Base-by-base conservation (phyloP, 1,284 basidiomycete species). In the Ganoderma lingzhi region DNA sequence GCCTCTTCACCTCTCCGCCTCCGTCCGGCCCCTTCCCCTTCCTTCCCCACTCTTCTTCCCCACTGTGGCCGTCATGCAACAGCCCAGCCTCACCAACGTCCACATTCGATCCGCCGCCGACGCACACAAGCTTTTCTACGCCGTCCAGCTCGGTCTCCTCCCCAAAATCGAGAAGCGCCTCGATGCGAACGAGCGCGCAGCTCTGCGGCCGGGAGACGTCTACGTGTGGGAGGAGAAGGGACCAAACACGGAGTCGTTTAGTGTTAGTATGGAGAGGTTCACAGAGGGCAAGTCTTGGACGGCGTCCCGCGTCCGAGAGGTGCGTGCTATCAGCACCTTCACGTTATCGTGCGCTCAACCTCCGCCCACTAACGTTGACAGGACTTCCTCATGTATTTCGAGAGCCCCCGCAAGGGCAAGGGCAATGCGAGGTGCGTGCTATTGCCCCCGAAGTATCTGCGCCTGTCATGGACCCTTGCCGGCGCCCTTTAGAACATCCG, bases 201-300 rank as follows among this genome's bases (percentile, higher is more conserved):
- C 80, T 48, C 76, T 84, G 45, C 77, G 75, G 53, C 78, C 82
- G n/a, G 83, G 83, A 63, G 79, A 80, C 71, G 81, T 82, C 58
- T 84, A 83, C 73, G 83, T 82, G 69, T 84, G 83, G 83, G 83
- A 84, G 76, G 82, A 84, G 75, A 80, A 81, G 71, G 78, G 79
- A 28, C 80, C 79, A 12, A 77, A 78, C 67, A 77, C 80, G 41
- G 81, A 82, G 71, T 78, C 80, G 10, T 81, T 79, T 66, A 81
- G 81, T 68, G 79, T 83, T 64, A 80, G 81, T 60, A 83, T 83
- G 75, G 81, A 83, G 71, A 78, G 81, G 64, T 83, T 82, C 73
- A 84, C 83, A 45, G 83, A 84, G 75, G 82, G 83, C 48, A 78
- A 80, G 63, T 79, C 79, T 48, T 83, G 82, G 82, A 81, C 79